Evolutionary conservation across 208 protist genomes (phyloP), one percentile per base, ranked within the genome.

Genomic region (Crithidia bombi): DNA sequence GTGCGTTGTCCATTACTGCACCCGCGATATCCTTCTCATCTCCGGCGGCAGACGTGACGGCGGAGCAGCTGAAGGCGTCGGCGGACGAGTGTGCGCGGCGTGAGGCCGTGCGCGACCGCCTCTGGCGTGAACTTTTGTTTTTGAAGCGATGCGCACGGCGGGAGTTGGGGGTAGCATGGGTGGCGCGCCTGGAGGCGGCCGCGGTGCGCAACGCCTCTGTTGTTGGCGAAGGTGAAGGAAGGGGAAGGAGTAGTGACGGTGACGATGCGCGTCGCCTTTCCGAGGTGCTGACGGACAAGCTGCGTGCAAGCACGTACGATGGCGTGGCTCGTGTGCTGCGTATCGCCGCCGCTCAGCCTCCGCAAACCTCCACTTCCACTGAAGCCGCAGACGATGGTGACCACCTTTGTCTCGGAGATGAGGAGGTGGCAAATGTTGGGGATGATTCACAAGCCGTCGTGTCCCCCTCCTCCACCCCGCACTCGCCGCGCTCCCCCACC

Each of bases 101-200:
- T 0, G 71, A 77, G 10, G 30, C 23, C 9, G 52, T 89, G 46
- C 56, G 71, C 11, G 74, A 77, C 47, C 65, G 58, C 12, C 63
- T 89, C 4, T 59, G 26, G 58, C 74, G 63, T 7, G 80, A 89
- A 58, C 54, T 89, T 0, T 55, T 86, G 17, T 89, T 73, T 61
- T 66, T 89, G 7, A 76, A 82, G 51, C 79, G 83, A 70, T 51
- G 74, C 30, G 64, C 64, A 5, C 63, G 55, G 15, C 71, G 71
- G 1, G 64, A 49, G 54, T 59, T 77, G 14, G 71, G 71, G 1
- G 30, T 44, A 23, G 63, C n/a, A 15, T 77, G 71, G 71, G 39
- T 77, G 47, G 57, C 71, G 26, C 46, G 43, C n/a, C 35, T n/a
- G 14, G 71, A 77, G 41, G 46, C 55, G 0, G 5, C 35, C 0